phyloP scores from a whole-genome alignment of 2,329 filamentous ascomycete species.

The Calonectria naviculata region DNA sequence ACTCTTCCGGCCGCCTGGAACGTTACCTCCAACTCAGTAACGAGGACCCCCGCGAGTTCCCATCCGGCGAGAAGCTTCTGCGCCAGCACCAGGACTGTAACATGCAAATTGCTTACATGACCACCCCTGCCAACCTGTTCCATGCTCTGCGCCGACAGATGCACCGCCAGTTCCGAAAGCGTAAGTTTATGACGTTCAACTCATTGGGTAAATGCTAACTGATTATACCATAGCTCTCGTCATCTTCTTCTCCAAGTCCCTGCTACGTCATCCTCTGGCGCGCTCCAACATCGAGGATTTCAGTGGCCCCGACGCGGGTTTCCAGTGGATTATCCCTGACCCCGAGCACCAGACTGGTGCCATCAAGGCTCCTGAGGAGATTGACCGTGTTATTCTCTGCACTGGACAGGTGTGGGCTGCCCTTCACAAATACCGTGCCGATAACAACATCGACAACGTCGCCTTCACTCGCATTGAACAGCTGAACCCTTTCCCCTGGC shows the following conservation, averaged over 20 bases:
- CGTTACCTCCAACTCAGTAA: slow-evolving; percentile 97
- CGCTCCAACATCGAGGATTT: slow-evolving; percentile 94
- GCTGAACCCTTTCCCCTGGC: slow-evolving; percentile 99
- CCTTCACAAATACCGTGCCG: slow-evolving; percentile 89
- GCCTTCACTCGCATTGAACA: slow-evolving; percentile 97
- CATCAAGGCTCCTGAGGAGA: slow-evolving; percentile 84
- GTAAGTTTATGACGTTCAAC: slow-evolving; percentile 64
- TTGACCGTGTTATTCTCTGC: slow-evolving; percentile 95
- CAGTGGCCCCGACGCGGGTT: slow-evolving; percentile 83
- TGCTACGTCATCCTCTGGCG: slow-evolving; percentile 92
- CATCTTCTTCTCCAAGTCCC: slow-evolving; percentile 98
- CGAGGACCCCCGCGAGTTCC: slow-evolving; percentile 96
- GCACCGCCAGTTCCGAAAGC: slow-evolving; percentile 99
- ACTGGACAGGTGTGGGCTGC: slow-evolving; percentile 93
- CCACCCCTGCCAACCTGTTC: slow-evolving; percentile 95
- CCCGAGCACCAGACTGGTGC: slow-evolving; percentile 80
- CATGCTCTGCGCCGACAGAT: slow-evolving; percentile 97
- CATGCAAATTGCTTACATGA: slow-evolving; percentile 98
- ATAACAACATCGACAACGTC: slow-evolving; percentile 88
- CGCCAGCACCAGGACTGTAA: slow-evolving; percentile 99
- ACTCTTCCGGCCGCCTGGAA: slow-evolving; percentile 97
- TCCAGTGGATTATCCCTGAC: slow-evolving; percentile 96
- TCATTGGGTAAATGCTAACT: slow-evolving; percentile 29
- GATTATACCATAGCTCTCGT: slow-evolving; percentile 73
- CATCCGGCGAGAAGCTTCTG: slow-evolving; percentile 86